Base-by-base conservation (phyloP, 768 basidiomycete species). In the Mycena sanguinolenta region DNA sequence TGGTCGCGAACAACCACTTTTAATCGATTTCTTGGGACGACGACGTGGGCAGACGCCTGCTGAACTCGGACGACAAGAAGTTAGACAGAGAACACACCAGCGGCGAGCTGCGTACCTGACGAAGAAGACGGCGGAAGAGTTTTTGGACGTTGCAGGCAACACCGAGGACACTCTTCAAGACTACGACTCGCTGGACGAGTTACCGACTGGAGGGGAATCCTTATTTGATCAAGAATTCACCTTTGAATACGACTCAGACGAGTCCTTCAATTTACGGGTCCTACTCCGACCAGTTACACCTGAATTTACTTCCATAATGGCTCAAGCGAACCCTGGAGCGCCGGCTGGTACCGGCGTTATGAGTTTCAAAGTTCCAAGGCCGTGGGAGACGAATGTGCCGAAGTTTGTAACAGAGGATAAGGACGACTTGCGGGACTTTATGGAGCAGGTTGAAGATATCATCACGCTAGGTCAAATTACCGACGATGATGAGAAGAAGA, bases 391-490 rank as follows among this genome's bases (percentile, higher is more conserved):
- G 0, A 71, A 58, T 54, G 65, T 44, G 25, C 69, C 54, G 8
- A 57, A 57, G 54, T 57, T 57, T n/a, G 23, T 9, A 0, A 34
- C 34, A 3, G 63, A 70, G 5, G 69, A 70, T 30, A 39, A 46
- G 6, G 62, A 70, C 27, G 69, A 70, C 21, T n/a, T 70, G 34
- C 63, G 25, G 27, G 50, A 70, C 14, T 70, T 64, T 25, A 52
- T 70, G 10, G 69, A 70, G 32, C 69, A 70, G 19, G 67, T 69
- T 6, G 44, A 69, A 13, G 64, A 65, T 46, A 67, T 70, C 12
- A 70, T 70, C 23, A n/a, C 32, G 49, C 27, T 64, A 49, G 70
- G 50, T 30, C 34, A 57, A 6, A 54, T 71, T 4, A 44, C 32
- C 0, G 53, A 61, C 7, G 70, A 71, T 2, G 44, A 70, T 4